A percentile compares a stretch with the other conserved stretches of the same genome.
These are phyloP conservation scores for Sarocladiaceae sp. DNA, from an alignment of 2,329 filamentous ascomycete species.

Conservation along the genomic window DNA sequence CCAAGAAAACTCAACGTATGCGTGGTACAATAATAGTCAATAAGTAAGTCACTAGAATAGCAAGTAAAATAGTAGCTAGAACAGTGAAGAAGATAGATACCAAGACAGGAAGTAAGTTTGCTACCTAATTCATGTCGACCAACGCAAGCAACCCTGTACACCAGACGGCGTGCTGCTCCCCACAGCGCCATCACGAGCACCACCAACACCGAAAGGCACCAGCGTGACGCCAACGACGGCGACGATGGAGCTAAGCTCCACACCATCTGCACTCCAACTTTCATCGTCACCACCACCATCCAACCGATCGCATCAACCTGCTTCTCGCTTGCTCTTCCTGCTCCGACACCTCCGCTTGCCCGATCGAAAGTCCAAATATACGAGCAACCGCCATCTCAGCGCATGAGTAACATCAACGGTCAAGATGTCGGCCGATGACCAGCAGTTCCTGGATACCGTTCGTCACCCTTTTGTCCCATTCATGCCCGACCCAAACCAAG, in stretches of 20 bases:
- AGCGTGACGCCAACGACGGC: neutral
- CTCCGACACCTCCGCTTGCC: conserved; percentile 1
- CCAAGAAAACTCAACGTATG: too few relatives aligned
- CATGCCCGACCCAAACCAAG: neutral
- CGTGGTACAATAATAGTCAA: too few relatives aligned
- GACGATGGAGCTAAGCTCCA: neutral
- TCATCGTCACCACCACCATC: conserved; percentile 7
- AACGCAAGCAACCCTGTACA: too few relatives aligned
- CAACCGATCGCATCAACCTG: too few relatives aligned
- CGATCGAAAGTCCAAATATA: neutral
- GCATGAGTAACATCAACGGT: conserved; percentile 13
- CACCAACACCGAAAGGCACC: too few relatives aligned
- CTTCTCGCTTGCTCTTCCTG: neutral
- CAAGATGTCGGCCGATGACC: conserved; percentile 74
- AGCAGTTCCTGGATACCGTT: conserved; percentile 74
- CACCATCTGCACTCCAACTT: conserved; percentile 6
- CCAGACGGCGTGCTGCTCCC: too few relatives aligned
- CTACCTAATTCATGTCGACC: too few relatives aligned
- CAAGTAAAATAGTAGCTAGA: too few relatives aligned
- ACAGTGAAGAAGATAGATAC: too few relatives aligned
- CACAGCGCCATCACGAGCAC: neutral
- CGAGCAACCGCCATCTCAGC: neutral
- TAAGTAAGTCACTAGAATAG: too few relatives aligned
- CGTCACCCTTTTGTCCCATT: conserved; percentile 26
- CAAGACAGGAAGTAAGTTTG: too few relatives aligned